Base-by-base conservation (phyloP, 1,284 basidiomycete genomes). In the Sphagnurus paluster region DNA sequence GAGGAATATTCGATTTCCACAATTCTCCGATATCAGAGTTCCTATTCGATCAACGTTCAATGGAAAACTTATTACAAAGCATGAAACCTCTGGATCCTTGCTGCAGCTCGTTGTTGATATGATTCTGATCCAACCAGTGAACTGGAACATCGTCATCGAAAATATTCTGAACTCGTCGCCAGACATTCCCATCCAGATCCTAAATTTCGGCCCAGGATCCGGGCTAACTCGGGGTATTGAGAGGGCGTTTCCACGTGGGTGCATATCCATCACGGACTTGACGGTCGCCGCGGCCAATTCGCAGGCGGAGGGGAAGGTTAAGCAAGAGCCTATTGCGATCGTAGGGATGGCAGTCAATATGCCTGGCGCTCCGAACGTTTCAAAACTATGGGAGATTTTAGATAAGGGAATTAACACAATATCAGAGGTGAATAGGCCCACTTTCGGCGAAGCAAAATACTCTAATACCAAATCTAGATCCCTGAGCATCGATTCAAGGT, bases 281-380 rank as follows among this genome's bases (percentile, higher is more conserved):
- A 59, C 65, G 32, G 55, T 51, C 42, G 55, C 50, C 33, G 38
- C 21, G 24, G 47, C 19, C n/a, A 41, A 9, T n/a, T 16, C 32
- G 21, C 42, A 25, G 39, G 38, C 37, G n/a, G 35, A 32, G 10
- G n/a, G 40, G 23, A 48, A 45, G 36, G 49, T 59, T 29, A 64
- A 69, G 42, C 73, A 76, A 49, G 79, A 81, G 39, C 74, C 80
- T 2, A 77, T 87, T 39, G 85, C 86, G 2, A 77, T 88, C 48
- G 68, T 86, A 41, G 86, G 85, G 6, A 86, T 87, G 83, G 79
- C 82, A 1, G 69, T 79, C 30, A 76, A 79, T 44, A 71, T 84
- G 59, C 84, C 85, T 0, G 79, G 82, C 1, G 82, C 84, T 4
- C 57, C 63, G 1, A 67, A 72, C 52, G 55, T 63, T 1, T 57